A percentile compares a stretch with the other conserved stretches of the same genome.
Conservation (phyloP, 106 monocot genomes). For the Dactylorhiza incarnata region DNA sequence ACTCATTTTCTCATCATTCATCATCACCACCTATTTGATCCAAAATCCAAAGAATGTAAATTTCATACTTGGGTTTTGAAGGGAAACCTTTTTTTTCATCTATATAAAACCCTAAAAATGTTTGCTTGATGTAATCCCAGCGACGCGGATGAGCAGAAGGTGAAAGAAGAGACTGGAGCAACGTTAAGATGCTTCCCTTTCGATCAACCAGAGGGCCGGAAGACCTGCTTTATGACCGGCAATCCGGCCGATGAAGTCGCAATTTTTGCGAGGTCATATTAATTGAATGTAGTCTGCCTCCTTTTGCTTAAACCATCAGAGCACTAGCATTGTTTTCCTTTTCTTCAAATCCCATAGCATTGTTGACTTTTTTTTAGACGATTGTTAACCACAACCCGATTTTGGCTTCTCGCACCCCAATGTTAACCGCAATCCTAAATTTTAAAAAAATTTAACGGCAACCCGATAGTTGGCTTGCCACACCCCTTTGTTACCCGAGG, state of each 20-base stretch:
- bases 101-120: not conserved
- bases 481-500: too few relatives aligned
- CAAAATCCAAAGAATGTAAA: too few relatives aligned
- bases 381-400: too few relatives aligned
- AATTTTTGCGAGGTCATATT: conserved; percentile 92
- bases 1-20: too few relatives aligned
- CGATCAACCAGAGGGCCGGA: conserved; percentile 65
- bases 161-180: conserved; percentile 97
- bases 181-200: conserved; percentile 96
- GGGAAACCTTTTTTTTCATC: too few relatives aligned
- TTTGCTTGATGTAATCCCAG: conserved; percentile 21
- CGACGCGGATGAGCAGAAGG: conserved; percentile 71
- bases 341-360: not conserved
- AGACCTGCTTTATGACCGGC: conserved; percentile 87
- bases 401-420: too few relatives aligned
- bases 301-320: not conserved
- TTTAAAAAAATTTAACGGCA: too few relatives aligned
- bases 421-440: too few relatives aligned
- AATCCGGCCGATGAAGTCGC: conserved; percentile 76
- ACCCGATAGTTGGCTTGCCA: too few relatives aligned
- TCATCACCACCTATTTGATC: too few relatives aligned
- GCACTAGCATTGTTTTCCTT: not conserved
- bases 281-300: not conserved
- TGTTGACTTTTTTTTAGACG: too few relatives aligned
- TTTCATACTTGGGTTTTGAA: too few relatives aligned